Evolutionary conservation across 1,284 basidiomycete genomes (phyloP).

Genomic region (Xerocomus minutiporus): DNA sequence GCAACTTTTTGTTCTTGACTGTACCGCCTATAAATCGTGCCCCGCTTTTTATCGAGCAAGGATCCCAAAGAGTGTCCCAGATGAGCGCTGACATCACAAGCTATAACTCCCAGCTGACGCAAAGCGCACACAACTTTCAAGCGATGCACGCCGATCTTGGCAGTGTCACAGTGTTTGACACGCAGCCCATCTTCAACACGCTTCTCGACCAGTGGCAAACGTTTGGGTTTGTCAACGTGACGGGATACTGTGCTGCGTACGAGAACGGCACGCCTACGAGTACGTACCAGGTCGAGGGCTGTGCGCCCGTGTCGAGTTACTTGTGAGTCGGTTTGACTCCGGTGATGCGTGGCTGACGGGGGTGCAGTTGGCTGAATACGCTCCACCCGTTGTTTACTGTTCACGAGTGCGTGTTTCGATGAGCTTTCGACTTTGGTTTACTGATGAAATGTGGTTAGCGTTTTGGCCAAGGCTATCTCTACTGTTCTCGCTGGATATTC

Average conservation of each 20-base stretch:
- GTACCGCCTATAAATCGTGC: conserved; percentile 61
- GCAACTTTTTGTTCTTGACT: conserved; percentile 63
- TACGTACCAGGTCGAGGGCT: conserved; percentile 51
- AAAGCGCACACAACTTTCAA: conserved; percentile 40
- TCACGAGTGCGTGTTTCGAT: conserved; percentile 40
- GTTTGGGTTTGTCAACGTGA: conserved; percentile 54
- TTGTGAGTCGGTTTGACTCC: conserved; percentile 42
- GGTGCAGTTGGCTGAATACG: conserved; percentile 48
- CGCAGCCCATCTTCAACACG: conserved; percentile 53
- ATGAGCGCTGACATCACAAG: conserved; percentile 43
- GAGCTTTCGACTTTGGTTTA: neutral
- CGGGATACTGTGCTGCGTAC: conserved; percentile 58
- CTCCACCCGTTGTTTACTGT: conserved; percentile 54
- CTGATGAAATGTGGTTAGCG: conserved; percentile 27
- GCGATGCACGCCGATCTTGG: conserved; percentile 41
- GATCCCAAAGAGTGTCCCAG: conserved; percentile 33
- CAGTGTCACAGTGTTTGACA: conserved; percentile 48
- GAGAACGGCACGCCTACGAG: conserved; percentile 48
- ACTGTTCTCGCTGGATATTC: conserved; percentile 35
- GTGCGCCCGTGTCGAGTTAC: conserved; percentile 59
- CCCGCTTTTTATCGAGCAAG: conserved; percentile 52
- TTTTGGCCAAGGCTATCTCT: conserved; percentile 44
- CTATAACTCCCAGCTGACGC: conserved; percentile 48
- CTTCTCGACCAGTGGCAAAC: conserved; percentile 48
- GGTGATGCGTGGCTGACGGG: neutral